phyloP scores from a whole-genome alignment of 371 early-diverging fungal genomes.

The Apophysomyces trapeziformis region DNA sequence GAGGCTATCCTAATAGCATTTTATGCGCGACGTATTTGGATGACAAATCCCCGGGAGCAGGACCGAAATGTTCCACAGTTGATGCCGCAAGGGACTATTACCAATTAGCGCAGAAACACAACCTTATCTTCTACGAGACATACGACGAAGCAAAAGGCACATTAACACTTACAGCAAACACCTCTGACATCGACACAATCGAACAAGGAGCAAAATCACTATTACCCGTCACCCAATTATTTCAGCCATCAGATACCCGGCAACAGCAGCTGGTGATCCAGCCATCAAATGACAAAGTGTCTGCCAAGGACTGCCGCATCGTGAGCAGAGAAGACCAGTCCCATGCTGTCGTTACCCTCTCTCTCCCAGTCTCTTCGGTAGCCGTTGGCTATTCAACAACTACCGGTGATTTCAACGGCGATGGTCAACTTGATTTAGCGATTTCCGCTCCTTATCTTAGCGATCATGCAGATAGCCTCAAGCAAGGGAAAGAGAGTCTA shows the following conservation, averaged over 20 bases:
- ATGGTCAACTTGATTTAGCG: slow-evolving; percentile 63
- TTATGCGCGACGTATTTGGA: slow-evolving; percentile 46
- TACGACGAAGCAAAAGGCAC: slow-evolving; percentile 17
- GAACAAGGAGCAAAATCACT: neutral
- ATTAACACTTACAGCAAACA: slow-evolving; percentile 12
- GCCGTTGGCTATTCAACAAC: slow-evolving; percentile 69
- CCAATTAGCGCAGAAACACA: neutral
- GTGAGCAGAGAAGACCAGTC: neutral
- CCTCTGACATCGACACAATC: neutral
- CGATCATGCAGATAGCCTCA: slow-evolving; percentile 2
- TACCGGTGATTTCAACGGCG: slow-evolving; percentile 74
- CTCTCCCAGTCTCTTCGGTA: slow-evolving; percentile 56
- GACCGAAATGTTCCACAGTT: neutral
- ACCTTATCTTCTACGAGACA: neutral
- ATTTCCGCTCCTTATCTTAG: slow-evolving; percentile 74
- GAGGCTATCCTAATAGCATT: slow-evolving; percentile 21
- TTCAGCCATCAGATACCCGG: neutral
- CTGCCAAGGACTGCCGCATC: neutral
- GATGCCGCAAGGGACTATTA: neutral
- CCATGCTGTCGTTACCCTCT: slow-evolving; percentile 32
- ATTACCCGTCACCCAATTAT: neutral
- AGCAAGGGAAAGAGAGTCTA: slow-evolving; percentile 17
- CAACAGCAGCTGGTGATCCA: slow-evolving; percentile 8
- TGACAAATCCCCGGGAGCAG: neutral
- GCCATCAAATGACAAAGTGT: neutral